These are phyloP conservation scores for Rutstroemia sp. DNA, from an alignment of 2,329 filamentous ascomycete species.

Conservation along the genomic window DNA sequence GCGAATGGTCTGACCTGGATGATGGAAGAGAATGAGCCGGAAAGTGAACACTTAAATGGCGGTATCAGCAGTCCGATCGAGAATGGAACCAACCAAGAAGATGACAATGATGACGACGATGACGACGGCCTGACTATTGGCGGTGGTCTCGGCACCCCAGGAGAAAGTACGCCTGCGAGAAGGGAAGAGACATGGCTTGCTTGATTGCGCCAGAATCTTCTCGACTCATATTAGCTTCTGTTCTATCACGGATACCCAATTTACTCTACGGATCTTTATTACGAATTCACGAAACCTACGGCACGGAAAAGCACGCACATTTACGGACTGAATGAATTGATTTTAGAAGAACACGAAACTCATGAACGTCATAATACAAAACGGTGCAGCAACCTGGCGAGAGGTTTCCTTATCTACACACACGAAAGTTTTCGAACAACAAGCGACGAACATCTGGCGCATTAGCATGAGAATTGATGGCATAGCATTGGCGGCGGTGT, in stretches of 20 bases:
- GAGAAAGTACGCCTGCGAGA: slow-evolving; percentile 25
- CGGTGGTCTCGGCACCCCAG: slow-evolving; percentile 14
- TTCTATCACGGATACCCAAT: neutral
- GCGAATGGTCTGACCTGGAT: slow-evolving; percentile 95
- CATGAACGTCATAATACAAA: neutral
- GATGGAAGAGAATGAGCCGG: slow-evolving; percentile 43
- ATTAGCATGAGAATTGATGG: too few species aligned
- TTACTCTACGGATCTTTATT: neutral
- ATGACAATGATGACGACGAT: slow-evolving; percentile 39
- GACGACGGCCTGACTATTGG: slow-evolving; percentile 34
- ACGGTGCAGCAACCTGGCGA: neutral
- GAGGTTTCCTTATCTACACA: too few species aligned
- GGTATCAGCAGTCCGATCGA: slow-evolving; percentile 27
- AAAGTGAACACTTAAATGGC: slow-evolving; percentile 23
- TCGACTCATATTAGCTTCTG: too few species aligned
- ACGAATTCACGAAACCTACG: neutral
- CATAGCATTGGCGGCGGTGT: too few species aligned
- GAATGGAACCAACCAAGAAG: slow-evolving; percentile 17
- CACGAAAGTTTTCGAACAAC: too few species aligned
- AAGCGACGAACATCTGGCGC: too few species aligned
- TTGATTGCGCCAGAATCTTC: slow-evolving; percentile 9
- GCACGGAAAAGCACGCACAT: neutral
- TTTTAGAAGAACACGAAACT: neutral
- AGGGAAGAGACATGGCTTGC: slow-evolving; percentile 29
- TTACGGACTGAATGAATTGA: neutral